Conservation (phyloP, 2,329 filamentous ascomycete species). For the Dryadomyces quercivorus region DNA sequence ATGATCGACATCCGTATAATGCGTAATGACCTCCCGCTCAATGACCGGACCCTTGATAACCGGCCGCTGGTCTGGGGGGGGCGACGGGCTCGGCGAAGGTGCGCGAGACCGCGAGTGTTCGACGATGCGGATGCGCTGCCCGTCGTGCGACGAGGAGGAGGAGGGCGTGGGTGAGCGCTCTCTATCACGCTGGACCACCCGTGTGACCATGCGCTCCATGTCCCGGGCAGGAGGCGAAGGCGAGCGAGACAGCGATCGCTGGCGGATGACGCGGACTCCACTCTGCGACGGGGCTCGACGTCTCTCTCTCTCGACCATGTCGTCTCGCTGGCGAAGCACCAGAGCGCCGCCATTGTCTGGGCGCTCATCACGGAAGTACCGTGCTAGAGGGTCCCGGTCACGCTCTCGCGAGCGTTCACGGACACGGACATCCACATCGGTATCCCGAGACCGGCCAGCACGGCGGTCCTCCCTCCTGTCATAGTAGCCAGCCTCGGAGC, state of each 20-base stretch:
- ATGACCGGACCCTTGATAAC: conserved; percentile 67
- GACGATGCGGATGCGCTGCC: conserved; percentile 33
- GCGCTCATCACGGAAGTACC: conserved; percentile 38
- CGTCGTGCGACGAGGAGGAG: conserved; percentile 21
- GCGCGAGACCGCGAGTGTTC: conserved; percentile 32
- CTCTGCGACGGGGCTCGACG: conserved; percentile 30
- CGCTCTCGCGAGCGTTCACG: conserved; percentile 30
- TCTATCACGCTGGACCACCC: conserved; percentile 28
- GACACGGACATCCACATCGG: conserved; percentile 16
- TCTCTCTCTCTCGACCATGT: conserved; percentile 29
- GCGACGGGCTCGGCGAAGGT: conserved; percentile 34
- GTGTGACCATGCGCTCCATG: conserved; percentile 15
- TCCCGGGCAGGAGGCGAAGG: conserved; percentile 21
- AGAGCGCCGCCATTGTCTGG: conserved; percentile 34
- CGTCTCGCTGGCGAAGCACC: conserved; percentile 40
- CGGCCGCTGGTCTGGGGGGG: conserved; percentile 33
- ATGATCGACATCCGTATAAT: conserved; percentile 79
- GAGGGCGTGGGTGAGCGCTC: conserved; percentile 26
- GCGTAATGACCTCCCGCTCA: conserved; percentile 79
- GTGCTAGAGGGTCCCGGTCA: conserved; percentile 30
- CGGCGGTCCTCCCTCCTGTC: background rate
- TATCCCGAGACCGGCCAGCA: background rate
- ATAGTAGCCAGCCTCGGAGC: conserved; percentile 2
- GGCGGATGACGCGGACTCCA: conserved; percentile 26
- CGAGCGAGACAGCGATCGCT: conserved; percentile 27